Base-by-base conservation (phyloP, 352 stramenopile species). In the Phytophthora litchii region DNA sequence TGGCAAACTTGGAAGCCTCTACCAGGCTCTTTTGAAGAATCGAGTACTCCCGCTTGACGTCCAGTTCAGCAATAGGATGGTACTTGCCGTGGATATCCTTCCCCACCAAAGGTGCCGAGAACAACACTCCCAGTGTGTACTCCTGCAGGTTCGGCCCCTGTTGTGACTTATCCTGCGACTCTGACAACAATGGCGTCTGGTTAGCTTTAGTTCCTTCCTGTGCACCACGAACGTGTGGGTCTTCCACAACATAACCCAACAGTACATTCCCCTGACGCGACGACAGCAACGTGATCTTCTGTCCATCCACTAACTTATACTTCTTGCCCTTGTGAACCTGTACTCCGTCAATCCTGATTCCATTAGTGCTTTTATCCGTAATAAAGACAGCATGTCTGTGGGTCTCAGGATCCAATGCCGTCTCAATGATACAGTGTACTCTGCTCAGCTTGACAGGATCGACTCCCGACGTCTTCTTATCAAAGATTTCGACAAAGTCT, bases 101-200 rank as follows among this genome's bases (percentile, higher is more conserved):
- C 21, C 91, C 95, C 4, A 97, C 95, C 14, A 99, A 68, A 3
- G 95, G 95, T 1, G 90, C 88, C 3, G 94, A 97, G 59, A 99
- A 98, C 21, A 99, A 61, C n/a, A 98, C 92, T 14, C 89, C 91
- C 7, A 98, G 83, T 8, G 83, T 95, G 47, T 96, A 86, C 44
- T 91, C 77, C 35, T 89, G 78, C 0, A 85, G 53, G n/a, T 85
- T 78, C 1, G 78, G 75, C 10, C 68, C 68, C 17, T 80, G 67
- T 54, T 89, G 78, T 0, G 78, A 88, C 16, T 72, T 73, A 23
- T 89, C 74, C 19, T 80, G 72, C 5, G 67, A 83, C 7, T 87
- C 70, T 0, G 56, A 47, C 1, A 63, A 20, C 10, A 41, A 31
- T 14, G 25, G 16, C 13, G 16, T 37, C 7, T 63, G 54, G 17